Conservation (phyloP, 2,329 filamentous ascomycete species). For the Dactylellina haptotyla region DNA sequence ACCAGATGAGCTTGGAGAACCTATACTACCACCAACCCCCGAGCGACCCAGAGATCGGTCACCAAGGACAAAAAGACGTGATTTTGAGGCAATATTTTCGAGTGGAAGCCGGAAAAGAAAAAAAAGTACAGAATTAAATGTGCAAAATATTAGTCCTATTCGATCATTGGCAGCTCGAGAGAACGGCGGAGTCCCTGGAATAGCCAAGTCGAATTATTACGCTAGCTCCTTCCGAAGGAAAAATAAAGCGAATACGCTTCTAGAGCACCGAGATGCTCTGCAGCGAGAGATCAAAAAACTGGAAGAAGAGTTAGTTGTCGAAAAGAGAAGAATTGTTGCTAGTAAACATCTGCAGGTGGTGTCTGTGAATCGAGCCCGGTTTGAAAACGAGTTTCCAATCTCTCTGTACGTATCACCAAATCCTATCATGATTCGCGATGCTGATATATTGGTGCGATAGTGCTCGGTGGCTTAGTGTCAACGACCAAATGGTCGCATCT, state of each 20-base stretch:
- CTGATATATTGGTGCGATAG: neutral
- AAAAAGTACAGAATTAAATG: neutral
- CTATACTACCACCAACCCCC: slow-evolving; percentile 31
- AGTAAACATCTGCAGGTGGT: neutral
- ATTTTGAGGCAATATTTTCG: slow-evolving; percentile 38
- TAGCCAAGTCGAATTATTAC: slow-evolving; percentile 1
- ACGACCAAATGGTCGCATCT: slow-evolving; percentile 10
- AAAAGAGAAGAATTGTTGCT: slow-evolving; percentile 12
- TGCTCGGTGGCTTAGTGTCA: slow-evolving; percentile 7
- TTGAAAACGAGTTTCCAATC: neutral
- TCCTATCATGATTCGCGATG: too few relatives aligned
- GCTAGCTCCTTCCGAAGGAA: slow-evolving; percentile 1
- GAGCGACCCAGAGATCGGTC: slow-evolving; percentile 21
- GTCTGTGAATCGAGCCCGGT: neutral
- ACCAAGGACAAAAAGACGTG: slow-evolving; percentile 23
- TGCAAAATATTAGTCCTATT: slow-evolving; percentile 1
- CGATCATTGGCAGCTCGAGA: neutral
- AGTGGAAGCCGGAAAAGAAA: slow-evolving; percentile 28
- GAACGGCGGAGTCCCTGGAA: neutral
- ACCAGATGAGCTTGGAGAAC: slow-evolving; percentile 11
- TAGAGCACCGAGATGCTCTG: slow-evolving; percentile 30
- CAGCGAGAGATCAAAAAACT: slow-evolving; percentile 17
- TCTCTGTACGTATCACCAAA: slow-evolving; percentile 23
- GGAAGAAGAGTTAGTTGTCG: slow-evolving; percentile 36
- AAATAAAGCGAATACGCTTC: neutral